Base-by-base conservation (phyloP, 257 asterid genomes). In the Agastache rugosa region DNA sequence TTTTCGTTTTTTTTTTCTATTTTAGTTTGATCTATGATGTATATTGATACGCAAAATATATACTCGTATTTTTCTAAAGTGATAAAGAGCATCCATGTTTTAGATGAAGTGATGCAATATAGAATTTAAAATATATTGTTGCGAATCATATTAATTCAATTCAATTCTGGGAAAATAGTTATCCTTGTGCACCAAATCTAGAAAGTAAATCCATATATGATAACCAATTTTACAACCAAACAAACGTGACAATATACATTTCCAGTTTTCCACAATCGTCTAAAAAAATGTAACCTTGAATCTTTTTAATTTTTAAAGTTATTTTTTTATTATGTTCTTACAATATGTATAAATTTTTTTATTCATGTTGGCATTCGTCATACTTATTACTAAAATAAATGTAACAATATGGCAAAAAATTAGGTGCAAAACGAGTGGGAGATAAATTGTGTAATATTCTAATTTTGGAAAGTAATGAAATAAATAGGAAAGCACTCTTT, bases 391-490 rank as follows among this genome's bases (percentile, higher is more conserved):
- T 48, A 48, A 16, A 48, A 48, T 48, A 16, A 51, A 17, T 39
- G 12, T 9, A 39, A 39, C 12, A 39, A 39, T 8, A 1, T 1
- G 11, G 44, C 2, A 19, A 50, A 50, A 6, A 16, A 1, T 34
- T 14, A 25, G 34, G 15, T 20, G 22, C 62, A 55, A 20, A 55
- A 9, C n/a, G 1, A 7, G 75, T 75, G 53, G 42, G 54, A 59
- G 47, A 31, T 47, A 73, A 67, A 48, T 39, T 59, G 19, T 39
- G 42, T 22, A 55, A n/a, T n/a, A n/a, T n/a, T n/a, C n/a, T n/a
- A n/a, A 27, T 72, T 72, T 74, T 71, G 58, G 62, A 78, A 73
- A 66, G 80, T 73, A 48, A 51, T 45, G 72, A 31, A 55, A 68
- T 19, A 25, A 64, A 54, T 16, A 6, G 39, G 47, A 68, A 76